Evolutionary conservation across 139 green algal species (phyloP).

Genomic region (Chlorella sp.): DNA sequence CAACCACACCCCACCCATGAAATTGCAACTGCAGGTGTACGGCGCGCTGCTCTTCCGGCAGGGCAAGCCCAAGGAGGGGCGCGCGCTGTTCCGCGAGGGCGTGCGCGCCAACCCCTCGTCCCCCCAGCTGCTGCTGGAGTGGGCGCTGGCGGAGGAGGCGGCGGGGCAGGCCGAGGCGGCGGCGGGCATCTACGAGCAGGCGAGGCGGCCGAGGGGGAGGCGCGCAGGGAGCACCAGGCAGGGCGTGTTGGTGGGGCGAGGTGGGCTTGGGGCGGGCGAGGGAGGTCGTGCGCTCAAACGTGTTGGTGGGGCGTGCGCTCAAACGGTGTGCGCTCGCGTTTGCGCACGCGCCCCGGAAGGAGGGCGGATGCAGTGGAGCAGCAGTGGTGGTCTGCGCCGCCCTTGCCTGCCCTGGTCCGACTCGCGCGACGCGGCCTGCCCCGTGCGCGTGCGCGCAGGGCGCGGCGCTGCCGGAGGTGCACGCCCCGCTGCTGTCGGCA

Average conservation of each 20-base stretch:
- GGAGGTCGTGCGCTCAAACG: not conserved
- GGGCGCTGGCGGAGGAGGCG: constrained; percentile 66
- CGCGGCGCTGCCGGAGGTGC: constrained; percentile 31
- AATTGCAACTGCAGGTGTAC: constrained; percentile 42
- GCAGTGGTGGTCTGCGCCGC: no score
- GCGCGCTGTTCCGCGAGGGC: constrained; percentile 50
- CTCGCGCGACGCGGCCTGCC: not conserved
- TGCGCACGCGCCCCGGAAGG: not conserved
- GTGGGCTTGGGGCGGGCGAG: not conserved
- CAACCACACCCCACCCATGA: no score
- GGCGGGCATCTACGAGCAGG: not conserved
- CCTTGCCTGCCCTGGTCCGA: not conserved
- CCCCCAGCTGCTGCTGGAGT: constrained; percentile 75
- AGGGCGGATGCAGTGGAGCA: no score
- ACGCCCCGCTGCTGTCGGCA: constrained; percentile 64
- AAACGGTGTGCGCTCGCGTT: not conserved
- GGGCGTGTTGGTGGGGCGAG: not conserved
- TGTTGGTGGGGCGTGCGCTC: not conserved
- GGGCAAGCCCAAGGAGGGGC: constrained; percentile 18
- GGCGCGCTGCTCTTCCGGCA: constrained; percentile 38
- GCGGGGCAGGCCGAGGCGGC: constrained; percentile 9
- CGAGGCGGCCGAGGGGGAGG: not conserved
- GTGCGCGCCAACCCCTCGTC: constrained; percentile 54
- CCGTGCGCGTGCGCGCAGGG: constrained; percentile 58
- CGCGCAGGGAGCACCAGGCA: not conserved